phyloP scores from a whole-genome alignment of 306 rosid species.

The Styphnolobium japonicum region DNA sequence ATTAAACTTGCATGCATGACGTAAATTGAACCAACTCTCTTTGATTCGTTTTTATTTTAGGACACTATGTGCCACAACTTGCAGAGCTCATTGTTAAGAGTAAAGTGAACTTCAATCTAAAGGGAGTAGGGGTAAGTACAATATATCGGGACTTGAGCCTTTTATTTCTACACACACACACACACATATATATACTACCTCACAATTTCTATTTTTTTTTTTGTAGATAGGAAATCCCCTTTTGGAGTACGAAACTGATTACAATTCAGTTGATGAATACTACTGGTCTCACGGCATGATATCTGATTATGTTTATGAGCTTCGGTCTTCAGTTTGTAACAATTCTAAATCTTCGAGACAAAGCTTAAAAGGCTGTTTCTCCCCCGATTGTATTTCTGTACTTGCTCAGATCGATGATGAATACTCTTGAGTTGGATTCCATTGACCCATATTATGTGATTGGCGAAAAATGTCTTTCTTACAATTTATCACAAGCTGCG shows the following conservation, averaged over 20 bases:
- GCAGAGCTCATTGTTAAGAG: constrained; percentile 40
- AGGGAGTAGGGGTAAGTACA: constrained; percentile 44
- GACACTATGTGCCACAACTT: constrained; percentile 52
- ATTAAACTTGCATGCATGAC: neutral
- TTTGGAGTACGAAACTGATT: constrained; percentile 7
- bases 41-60: constrained; percentile 1
- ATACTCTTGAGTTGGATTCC: neutral
- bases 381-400: neutral
- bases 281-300: constrained; percentile 37
- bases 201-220: no score
- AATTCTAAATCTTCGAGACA: neutral
- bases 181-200: no score
- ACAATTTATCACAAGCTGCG: neutral
- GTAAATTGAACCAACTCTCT: no score
- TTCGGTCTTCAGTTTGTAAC: constrained; percentile 20
- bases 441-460: neutral
- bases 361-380: neutral
- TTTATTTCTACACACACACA: neutral
- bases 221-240: constrained; percentile 39
- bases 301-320: constrained; percentile 23
- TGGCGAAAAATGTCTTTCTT: constrained; percentile 11
- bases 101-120: constrained; percentile 31
- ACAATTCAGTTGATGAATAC: constrained; percentile 1
- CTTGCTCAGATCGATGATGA: neutral
- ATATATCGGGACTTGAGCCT: neutral